Evolutionary conservation across 306 rosid genomes (phyloP).

Genomic region (Albizia julibrissin): DNA sequence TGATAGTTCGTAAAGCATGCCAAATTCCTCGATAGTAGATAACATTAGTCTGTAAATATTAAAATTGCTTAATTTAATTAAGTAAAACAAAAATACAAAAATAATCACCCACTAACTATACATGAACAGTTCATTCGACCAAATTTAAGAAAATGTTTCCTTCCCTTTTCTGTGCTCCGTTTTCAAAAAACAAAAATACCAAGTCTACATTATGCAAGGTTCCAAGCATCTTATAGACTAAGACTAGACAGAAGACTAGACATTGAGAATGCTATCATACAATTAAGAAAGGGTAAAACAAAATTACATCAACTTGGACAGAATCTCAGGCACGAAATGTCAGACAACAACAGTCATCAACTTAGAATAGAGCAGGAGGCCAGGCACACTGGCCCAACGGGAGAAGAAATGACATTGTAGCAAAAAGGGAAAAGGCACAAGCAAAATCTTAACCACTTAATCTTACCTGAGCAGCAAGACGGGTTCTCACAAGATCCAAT

Average conservation of each 20-base stretch:
- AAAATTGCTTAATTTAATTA: constrained; percentile 29
- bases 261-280: not conserved
- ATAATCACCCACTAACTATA: not conserved
- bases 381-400: not conserved
- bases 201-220: not conserved
- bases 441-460: not conserved
- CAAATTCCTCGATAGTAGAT: constrained; percentile 79
- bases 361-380: not conserved
- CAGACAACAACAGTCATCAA: not conserved
- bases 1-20: constrained; percentile 74
- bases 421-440: not conserved
- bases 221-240: not conserved
- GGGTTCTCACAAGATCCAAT: constrained; percentile 72
- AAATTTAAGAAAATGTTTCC: not conserved
- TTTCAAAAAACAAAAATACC: constrained; percentile 21
- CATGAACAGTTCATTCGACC: not conserved
- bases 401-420: not conserved
- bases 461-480: constrained; percentile 75
- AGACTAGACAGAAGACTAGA: constrained; percentile 10
- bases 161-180: not conserved
- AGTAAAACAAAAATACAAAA: not conserved
- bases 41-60: constrained; percentile 66
- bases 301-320: not conserved
- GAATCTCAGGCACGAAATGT: not conserved
- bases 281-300: not conserved